phyloP scores from a whole-genome alignment of 2,329 filamentous ascomycete species.

The Chaetomium olivaceum region DNA sequence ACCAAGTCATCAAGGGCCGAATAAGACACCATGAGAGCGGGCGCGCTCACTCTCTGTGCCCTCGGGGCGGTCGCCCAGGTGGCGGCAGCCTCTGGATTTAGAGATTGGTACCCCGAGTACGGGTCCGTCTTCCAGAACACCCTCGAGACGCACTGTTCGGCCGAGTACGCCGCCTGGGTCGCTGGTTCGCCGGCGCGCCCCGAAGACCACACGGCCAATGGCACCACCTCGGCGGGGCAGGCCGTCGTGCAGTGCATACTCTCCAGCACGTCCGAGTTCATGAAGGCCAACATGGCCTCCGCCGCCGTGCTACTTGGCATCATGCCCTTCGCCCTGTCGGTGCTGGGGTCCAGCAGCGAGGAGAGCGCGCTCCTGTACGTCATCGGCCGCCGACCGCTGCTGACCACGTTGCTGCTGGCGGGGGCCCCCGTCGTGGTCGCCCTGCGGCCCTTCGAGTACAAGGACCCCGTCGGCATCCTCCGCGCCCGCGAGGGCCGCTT shows the following conservation, averaged over 20 bases:
- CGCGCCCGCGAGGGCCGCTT: constrained; percentile 13
- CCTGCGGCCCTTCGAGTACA: constrained; percentile 12
- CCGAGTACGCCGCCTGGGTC: constrained; percentile 7
- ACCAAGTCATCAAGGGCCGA: background rate
- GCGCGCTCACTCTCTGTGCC: background rate
- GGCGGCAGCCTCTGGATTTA: background rate
- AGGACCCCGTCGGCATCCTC: constrained; percentile 13
- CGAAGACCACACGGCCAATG: background rate
- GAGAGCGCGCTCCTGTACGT: constrained; percentile 12
- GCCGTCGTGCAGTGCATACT: constrained; percentile 15
- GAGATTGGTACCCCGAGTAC: constrained; percentile 13
- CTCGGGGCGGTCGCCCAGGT: background rate
- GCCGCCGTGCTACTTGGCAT: constrained; percentile 14
- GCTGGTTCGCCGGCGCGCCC: background rate
- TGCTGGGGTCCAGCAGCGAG: constrained; percentile 12
- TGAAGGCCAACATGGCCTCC: constrained; percentile 15
- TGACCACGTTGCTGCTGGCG: constrained; percentile 5
- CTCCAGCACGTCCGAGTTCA: constrained; percentile 14
- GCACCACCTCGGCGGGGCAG: constrained; percentile 5
- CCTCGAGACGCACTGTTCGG: constrained; percentile 2
- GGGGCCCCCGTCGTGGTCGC: constrained; percentile 9
- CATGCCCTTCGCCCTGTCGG: constrained; percentile 11
- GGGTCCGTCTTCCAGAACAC: background rate
- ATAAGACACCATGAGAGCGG: background rate
- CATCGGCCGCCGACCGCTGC: constrained; percentile 4